phyloP scores from a whole-genome alignment of 306 rosid species.

The Arachis hypogaea region DNA sequence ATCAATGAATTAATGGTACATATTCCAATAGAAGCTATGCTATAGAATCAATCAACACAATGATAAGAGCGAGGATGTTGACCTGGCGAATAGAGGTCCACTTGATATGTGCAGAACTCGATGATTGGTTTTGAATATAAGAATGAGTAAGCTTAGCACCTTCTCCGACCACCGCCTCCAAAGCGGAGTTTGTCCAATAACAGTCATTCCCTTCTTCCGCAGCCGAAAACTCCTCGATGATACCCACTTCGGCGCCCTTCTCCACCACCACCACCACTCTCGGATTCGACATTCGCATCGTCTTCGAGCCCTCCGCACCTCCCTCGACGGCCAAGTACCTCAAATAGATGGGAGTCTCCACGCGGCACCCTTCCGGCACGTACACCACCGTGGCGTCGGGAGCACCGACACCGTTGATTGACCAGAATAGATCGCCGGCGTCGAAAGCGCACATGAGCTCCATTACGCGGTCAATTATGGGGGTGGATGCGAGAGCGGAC shows the following conservation, averaged over 20 bases:
- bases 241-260: constrained; percentile 69
- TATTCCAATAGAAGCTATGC: not conserved
- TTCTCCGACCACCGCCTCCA: constrained; percentile 67
- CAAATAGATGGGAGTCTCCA: constrained; percentile 66
- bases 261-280: constrained; percentile 86
- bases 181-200: constrained; percentile 85
- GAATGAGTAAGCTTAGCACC: constrained; percentile 88
- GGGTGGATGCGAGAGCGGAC: constrained; percentile 43
- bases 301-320: constrained; percentile 43
- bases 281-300: constrained; percentile 74
- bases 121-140: constrained; percentile 83
- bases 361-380: constrained; percentile 71
- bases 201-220: constrained; percentile 40
- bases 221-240: constrained; percentile 73
- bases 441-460: constrained; percentile 40
- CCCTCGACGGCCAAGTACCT: constrained; percentile 56
- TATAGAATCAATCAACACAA: not conserved
- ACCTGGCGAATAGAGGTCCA: constrained; percentile 95
- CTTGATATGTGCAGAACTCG: constrained; percentile 77
- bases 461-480: constrained; percentile 49
- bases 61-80: not conserved
- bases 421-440: constrained; percentile 82
- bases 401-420: constrained; percentile 87
- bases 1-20: not conserved
- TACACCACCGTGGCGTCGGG: constrained; percentile 80